phyloP scores from a whole-genome alignment of 2,329 filamentous ascomycete species.

The Trichoderma sp. region DNA sequence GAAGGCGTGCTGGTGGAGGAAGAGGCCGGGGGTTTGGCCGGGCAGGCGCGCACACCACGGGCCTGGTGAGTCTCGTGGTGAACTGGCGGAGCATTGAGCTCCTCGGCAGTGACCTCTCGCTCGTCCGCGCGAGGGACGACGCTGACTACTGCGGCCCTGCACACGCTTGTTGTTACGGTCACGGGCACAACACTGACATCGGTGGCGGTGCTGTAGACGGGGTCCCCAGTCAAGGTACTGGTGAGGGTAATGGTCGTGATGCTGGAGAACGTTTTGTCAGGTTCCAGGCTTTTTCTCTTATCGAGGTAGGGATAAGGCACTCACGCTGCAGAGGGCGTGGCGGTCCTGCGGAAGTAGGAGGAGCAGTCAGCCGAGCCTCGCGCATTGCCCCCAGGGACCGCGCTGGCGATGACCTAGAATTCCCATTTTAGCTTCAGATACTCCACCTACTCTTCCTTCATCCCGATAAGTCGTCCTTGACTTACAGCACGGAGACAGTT shows the following conservation, averaged over 20 bases:
- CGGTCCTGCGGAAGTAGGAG: constrained; percentile 4
- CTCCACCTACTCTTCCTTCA: background rate
- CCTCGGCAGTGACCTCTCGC: no score
- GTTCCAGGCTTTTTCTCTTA: background rate
- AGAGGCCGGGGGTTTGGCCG: no score
- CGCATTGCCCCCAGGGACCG: background rate
- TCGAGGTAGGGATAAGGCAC: background rate
- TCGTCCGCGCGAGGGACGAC: no score
- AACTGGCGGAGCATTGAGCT: no score
- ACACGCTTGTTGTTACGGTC: no score
- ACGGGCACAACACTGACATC: background rate
- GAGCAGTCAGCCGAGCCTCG: constrained; percentile 1
- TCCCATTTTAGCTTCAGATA: no score
- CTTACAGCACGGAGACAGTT: constrained; percentile 3
- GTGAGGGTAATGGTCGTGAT: background rate
- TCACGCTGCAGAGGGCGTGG: background rate
- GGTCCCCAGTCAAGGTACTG: background rate
- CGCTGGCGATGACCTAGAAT: background rate
- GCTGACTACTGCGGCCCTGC: no score
- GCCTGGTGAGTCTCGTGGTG: no score
- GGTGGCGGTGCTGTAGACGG: background rate
- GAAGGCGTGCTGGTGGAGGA: no score
- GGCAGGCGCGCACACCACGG: no score
- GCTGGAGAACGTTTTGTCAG: background rate
- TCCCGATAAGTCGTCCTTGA: background rate